Evolutionary conservation across 495 filamentous ascomycete genomes (phyloP).

Genomic region (Aspergillus egyptiacus): DNA sequence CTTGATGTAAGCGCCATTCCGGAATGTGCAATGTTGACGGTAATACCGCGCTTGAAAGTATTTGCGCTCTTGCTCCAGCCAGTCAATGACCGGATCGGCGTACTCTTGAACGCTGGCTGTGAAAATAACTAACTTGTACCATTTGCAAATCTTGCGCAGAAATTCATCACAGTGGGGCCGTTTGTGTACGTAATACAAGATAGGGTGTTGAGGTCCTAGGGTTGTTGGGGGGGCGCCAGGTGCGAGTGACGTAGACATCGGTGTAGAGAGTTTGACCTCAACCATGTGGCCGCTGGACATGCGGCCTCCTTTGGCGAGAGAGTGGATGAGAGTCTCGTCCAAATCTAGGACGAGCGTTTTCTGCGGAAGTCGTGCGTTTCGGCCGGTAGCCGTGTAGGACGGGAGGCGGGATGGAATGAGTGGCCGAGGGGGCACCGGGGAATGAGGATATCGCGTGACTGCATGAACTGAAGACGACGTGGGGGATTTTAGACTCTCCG

Average conservation of each 20-base stretch:
- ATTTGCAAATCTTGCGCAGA: conserved; percentile 87
- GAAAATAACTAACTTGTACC: conserved; percentile 97
- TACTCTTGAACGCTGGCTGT: conserved; percentile 98
- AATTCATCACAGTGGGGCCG: conserved; percentile 96
- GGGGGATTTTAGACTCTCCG: conserved; percentile 69
- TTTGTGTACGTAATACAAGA: conserved; percentile 98
- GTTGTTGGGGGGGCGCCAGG: conserved; percentile 57
- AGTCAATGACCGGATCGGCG: conserved; percentile 97
- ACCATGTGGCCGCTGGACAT: conserved; percentile 99
- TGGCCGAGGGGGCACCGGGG: conserved; percentile 80
- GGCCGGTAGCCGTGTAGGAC: conserved; percentile 59
- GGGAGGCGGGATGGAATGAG: conserved; percentile 80
- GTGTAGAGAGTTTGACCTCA: conserved; percentile 79
- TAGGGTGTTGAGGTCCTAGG: conserved; percentile 84
- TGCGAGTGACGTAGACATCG: conserved; percentile 52
- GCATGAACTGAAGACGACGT: conserved; percentile 68
- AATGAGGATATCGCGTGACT: conserved; percentile 82
- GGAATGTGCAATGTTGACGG: conserved; percentile 89
- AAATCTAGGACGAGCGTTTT: conserved; percentile 95
- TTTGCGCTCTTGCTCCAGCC: conserved; percentile 93
- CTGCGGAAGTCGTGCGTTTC: conserved; percentile 48
- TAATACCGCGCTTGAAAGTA: conserved; percentile 92
- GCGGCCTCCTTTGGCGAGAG: conserved; percentile 88
- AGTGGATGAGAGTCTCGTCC: conserved; percentile 96
- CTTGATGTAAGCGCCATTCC: conserved; percentile 96